Evolutionary conservation across 108 stramenopile species (phyloP).

Genomic region (Cyclotella sp.): DNA sequence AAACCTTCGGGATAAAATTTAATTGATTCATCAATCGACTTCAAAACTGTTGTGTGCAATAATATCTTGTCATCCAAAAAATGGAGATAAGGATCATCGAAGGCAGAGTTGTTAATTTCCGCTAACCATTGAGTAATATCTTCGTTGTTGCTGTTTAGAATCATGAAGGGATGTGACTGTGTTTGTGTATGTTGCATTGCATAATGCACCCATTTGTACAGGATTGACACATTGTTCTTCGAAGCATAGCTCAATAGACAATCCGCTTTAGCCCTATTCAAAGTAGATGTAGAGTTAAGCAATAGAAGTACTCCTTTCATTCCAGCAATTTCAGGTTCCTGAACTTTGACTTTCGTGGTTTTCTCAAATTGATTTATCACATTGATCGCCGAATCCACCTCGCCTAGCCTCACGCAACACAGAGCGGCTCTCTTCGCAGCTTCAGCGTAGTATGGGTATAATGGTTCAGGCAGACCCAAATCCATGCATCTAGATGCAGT

Average conservation of each 20-base stretch:
- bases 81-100: slow-evolving; percentile 70
- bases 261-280: neutral
- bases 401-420: slow-evolving; percentile 52
- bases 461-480: neutral
- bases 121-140: slow-evolving; percentile 49
- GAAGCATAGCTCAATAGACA: slow-evolving; percentile 7
- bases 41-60: slow-evolving; percentile 56
- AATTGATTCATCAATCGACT: neutral
- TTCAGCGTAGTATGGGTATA: slow-evolving; percentile 9
- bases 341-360: neutral
- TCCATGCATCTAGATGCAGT: slow-evolving; percentile 9
- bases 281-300: slow-evolving; percentile 15
- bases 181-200: neutral
- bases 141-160: neutral
- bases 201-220: slow-evolving; percentile 37
- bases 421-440: slow-evolving; percentile 46
- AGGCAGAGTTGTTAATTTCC: slow-evolving; percentile 63
- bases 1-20: slow-evolving; percentile 54
- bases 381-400: slow-evolving; percentile 9
- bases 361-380: slow-evolving; percentile 32
- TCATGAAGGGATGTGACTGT: neutral
- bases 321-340: slow-evolving; percentile 22
- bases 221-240: slow-evolving; percentile 8
- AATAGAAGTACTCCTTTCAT: slow-evolving; percentile 29
- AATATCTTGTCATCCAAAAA: slow-evolving; percentile 72